phyloP scores from a whole-genome alignment of 495 filamentous ascomycete genomes.

The Ramalina intermedia region DNA sequence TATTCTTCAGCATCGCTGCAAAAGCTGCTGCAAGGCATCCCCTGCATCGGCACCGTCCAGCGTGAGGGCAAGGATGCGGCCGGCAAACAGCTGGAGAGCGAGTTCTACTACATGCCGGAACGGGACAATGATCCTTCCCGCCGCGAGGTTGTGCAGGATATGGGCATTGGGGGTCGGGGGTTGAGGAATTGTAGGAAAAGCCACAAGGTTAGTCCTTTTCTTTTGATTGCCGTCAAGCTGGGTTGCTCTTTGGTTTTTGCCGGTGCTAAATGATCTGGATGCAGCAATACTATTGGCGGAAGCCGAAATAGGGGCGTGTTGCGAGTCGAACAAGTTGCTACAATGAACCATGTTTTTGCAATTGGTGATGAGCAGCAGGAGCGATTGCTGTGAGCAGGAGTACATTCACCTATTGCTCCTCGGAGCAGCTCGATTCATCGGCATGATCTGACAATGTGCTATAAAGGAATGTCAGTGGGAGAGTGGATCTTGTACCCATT shows the following conservation, averaged over 20 bases:
- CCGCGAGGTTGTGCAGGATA: conserved; percentile 66
- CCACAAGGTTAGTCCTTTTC: conserved; percentile 64
- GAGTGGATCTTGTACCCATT: too few species aligned
- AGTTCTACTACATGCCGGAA: conserved; percentile 96
- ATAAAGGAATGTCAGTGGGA: too few species aligned
- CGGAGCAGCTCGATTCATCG: too few species aligned
- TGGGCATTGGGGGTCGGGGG: conserved; percentile 59
- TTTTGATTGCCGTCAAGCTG: not conserved
- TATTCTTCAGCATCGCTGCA: conserved; percentile 46
- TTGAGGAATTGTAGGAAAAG: conserved; percentile 79
- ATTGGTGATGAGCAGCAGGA: too few species aligned
- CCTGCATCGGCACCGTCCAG: conserved; percentile 73
- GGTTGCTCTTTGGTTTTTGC: conserved; percentile 5
- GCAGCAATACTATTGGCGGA: conserved; percentile 91
- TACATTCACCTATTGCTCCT: too few species aligned
- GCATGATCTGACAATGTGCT: too few species aligned
- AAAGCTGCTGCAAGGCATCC: conserved; percentile 50
- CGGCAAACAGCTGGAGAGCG: conserved; percentile 81
- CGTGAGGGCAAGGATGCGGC: conserved; percentile 93
- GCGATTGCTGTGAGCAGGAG: too few species aligned
- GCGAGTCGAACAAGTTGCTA: too few species aligned
- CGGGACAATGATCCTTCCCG: conserved; percentile 66
- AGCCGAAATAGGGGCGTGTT: conserved; percentile 35
- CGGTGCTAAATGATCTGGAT: conserved; percentile 9
- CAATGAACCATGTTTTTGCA: too few species aligned